These are phyloP conservation scores for Nannochloropsis salina DNA, from an alignment of 108 stramenopile genomes.

Conservation along the genomic window DNA sequence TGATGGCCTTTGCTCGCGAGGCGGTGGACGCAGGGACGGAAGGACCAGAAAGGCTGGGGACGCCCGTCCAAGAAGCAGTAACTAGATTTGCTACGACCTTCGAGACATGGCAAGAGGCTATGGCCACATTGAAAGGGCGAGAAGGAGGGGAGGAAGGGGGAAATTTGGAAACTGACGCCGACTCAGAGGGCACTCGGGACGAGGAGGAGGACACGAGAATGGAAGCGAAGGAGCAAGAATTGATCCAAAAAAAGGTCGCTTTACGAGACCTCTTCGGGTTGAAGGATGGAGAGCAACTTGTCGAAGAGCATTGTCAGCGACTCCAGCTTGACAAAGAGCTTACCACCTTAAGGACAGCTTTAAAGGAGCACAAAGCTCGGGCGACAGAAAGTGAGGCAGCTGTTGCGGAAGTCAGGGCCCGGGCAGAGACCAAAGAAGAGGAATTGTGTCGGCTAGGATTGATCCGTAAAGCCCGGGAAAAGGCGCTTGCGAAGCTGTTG, in stretches of 20 bases:
- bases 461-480: neutral
- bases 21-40: neutral
- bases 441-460: neutral
- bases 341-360: neutral
- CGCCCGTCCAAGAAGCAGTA: neutral
- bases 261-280: neutral
- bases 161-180: too few species aligned
- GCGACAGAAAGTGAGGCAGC: neutral
- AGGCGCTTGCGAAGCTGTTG: neutral
- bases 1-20: neutral
- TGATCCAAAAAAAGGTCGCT: neutral
- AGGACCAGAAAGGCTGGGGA: neutral
- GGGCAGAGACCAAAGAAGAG: neutral
- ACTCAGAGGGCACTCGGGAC: too few species aligned
- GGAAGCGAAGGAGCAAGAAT: neutral
- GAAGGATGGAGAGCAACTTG: neutral
- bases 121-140: neutral
- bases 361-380: neutral
- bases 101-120: neutral
- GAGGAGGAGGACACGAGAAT: neutral
- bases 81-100: neutral
- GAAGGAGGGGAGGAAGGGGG: neutral
- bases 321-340: neutral
- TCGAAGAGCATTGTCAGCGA: neutral
- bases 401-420: neutral